Evolutionary conservation across 495 filamentous ascomycete species (phyloP).

Genomic region (Penicillium paradoxum): DNA sequence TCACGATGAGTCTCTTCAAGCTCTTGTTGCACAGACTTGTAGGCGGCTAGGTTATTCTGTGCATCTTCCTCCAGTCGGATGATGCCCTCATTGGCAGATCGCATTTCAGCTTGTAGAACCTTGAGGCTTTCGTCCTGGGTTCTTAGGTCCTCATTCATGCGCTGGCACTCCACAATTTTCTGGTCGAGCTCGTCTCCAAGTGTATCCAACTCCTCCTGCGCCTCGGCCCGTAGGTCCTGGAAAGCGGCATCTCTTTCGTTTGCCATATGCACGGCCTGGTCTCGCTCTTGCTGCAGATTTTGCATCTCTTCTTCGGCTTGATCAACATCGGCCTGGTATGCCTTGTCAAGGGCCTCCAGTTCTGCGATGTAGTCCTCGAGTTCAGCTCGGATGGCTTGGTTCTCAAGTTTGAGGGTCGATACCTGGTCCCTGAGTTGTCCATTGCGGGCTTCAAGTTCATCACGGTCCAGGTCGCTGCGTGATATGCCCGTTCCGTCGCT

Average conservation of each 20-base stretch:
- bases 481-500: slow-evolving; percentile 69
- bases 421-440: slow-evolving; percentile 81
- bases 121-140: slow-evolving; percentile 68
- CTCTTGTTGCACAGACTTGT: slow-evolving; percentile 70
- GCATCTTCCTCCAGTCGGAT: slow-evolving; percentile 84
- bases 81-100: slow-evolving; percentile 77
- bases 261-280: slow-evolving; percentile 73
- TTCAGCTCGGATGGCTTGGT: slow-evolving; percentile 72
- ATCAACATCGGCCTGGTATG: slow-evolving; percentile 72
- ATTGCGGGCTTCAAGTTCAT: slow-evolving; percentile 77
- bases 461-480: slow-evolving; percentile 75
- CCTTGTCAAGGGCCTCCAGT: slow-evolving; percentile 57
- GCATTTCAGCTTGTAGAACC: slow-evolving; percentile 84
- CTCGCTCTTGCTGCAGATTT: slow-evolving; percentile 77
- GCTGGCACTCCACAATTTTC: slow-evolving; percentile 65
- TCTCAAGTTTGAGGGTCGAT: slow-evolving; percentile 76
- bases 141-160: slow-evolving; percentile 55
- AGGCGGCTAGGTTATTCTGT: slow-evolving; percentile 57
- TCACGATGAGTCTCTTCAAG: slow-evolving; percentile 71
- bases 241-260: slow-evolving; percentile 77
- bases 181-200: slow-evolving; percentile 75
- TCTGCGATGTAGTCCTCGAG: slow-evolving; percentile 64
- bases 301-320: slow-evolving; percentile 73
- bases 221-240: slow-evolving; percentile 71
- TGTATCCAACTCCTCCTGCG: slow-evolving; percentile 76